Evolutionary conservation across 148 eudicot genomes (phyloP), one percentile per base, ranked within the genome.

Genomic region (Heliamphora exappendiculata): DNA sequence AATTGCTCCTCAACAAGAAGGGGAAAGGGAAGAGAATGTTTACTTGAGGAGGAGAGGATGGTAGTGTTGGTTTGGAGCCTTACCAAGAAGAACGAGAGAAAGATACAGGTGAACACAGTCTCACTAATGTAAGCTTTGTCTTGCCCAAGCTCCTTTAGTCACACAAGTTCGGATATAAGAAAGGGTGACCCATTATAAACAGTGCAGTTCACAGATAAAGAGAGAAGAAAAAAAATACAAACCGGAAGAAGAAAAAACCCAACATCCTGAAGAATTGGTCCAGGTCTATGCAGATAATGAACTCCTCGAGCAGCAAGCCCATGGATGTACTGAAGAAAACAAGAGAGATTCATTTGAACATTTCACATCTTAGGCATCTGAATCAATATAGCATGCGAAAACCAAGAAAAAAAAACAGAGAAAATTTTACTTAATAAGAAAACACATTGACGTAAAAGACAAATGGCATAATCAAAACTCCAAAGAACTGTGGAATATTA

Each of bases 251-350:
- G 89, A 79, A 82, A 89, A 86, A 85, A 95, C 50, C 99, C 99
- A 75, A 86, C 85, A 84, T 95, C 99, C 81, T 95, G 96, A 74
- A 95, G 96, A 71, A 71, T 81, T 59, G 97, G 97, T 72, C 98
- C 99, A 28, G 99, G 97, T 57, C 91, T 88, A 86, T 95, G 99
- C 55, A 95, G 72, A 78, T 95, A 95, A 85, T 95, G 99, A 82
- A 95, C 96, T 26, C 99, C 97, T 78, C 94, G 88, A 76, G 99
- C 99, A 80, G 99, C 97, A 70, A 95, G 76, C 64, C 97, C 99
- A 76, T 95, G 99, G 10, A 95, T 89, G 83, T 95, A 95, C 99
- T 95, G 89, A 76, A 44, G 62, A 80, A 65, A 50, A 37, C n/a
- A 55, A 33, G 26, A 82, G 9, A 42, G 33, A 22, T n/a, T 50